Percentiles rank a stretch among this genome's conserved stretches.
Evolutionary conservation across 345 rosid genomes (phyloP).

Genomic region (Kernera saxatilis): DNA sequence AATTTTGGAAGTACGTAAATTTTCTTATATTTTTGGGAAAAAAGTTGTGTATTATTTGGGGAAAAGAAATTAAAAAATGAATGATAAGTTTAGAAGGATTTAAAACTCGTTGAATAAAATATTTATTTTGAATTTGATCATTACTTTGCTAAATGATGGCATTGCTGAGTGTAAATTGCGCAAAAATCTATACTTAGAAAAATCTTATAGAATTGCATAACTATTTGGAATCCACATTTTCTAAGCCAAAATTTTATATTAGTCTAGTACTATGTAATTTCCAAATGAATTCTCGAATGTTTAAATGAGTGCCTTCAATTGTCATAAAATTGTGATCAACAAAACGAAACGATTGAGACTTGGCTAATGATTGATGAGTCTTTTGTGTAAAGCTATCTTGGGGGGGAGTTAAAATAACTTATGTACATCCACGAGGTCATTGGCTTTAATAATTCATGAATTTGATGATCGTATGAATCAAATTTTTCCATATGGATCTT

Average conservation of each 20-base stretch:
- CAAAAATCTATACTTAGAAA: not conserved
- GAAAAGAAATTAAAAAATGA: not conserved
- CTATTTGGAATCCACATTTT: not conserved
- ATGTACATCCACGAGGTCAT: conserved; percentile 3
- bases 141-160: not conserved
- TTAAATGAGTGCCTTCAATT: not conserved
- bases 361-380: not conserved
- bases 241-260: not conserved
- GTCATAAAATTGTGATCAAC: not conserved
- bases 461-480: not conserved
- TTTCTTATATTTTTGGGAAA: not conserved
- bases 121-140: not conserved
- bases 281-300: not conserved
- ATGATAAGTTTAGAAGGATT: not conserved
- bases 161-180: not conserved
- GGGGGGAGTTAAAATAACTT: not conserved
- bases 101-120: not conserved
- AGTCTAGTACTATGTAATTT: not conserved
- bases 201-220: not conserved
- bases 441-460: not conserved
- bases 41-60: not conserved
- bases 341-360: not conserved
- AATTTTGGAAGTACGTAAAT: not conserved
- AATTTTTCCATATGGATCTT: not conserved
- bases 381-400: not conserved